Base-by-base conservation (phyloP, 2,329 filamentous ascomycete species). In the Simplicillium sp. region DNA sequence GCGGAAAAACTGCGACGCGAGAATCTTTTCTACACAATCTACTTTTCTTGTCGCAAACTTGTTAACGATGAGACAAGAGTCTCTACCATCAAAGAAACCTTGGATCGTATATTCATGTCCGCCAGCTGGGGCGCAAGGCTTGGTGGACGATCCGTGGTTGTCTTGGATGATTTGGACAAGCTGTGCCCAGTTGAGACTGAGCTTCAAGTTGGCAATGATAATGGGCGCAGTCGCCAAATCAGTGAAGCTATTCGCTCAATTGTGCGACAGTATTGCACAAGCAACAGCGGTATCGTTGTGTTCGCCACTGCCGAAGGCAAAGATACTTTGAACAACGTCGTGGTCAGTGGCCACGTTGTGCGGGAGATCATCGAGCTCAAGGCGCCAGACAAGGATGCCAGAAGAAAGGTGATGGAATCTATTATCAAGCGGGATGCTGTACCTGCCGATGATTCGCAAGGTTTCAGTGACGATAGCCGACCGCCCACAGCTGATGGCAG, bases 101-200 rank as follows among this genome's bases (percentile, higher is more conserved):
- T 98, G 5, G 82, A 77, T 38, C 77, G 87, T 13, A 63, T 94
- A 2, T 97, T 98, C 57, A 87, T 92, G 70, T 75, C 79, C 15
- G 92, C 92, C 3, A 83, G 85, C 34, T 98, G 92, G 92, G 88
- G 87, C 31, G 87, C 90, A 29, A 76, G 90, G 44, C 72, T 92
- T 1, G 89, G 88, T 16, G 92, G 92, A 4, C 82, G 79, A 46
- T 77, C 89, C 0, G 59, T 97, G 3, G 85, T 98, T 15, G 78
- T 98, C 37, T 69, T 98, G 2, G 92, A 98, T 54, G 92, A 98
- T 54, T 65, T 98, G 7, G 92, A 98, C 61, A 87, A 87, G 54
- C 70, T 98, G 2, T 97, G 90, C 55, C 90, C 92, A 0, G 83
- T 82, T 1, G 94, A 98, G 62, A 96, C 89, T 0, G 92, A 98